Conservation (phyloP, 2,329 filamentous ascomycete species). For the Diplodia corticola region DNA sequence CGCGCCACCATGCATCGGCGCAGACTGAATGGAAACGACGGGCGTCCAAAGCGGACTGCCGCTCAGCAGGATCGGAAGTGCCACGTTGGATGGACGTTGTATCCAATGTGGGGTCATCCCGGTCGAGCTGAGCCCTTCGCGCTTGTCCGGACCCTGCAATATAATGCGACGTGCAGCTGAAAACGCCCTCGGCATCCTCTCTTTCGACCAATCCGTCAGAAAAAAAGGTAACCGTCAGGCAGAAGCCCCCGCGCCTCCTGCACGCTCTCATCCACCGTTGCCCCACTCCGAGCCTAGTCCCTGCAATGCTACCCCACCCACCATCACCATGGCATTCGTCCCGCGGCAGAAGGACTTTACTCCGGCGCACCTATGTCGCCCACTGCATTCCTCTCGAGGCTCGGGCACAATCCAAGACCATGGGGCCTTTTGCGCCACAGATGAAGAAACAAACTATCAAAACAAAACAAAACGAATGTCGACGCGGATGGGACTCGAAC, state of each 20-base stretch:
- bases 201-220: background rate
- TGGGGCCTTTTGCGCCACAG: too few relatives aligned
- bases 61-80: background rate
- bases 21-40: background rate
- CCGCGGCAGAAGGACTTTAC: background rate
- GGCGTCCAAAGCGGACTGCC: background rate
- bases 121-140: background rate
- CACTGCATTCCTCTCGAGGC: background rate
- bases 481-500: constrained; percentile 24
- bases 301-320: constrained; percentile 13
- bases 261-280: background rate
- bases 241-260: too few relatives aligned
- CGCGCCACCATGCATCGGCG: background rate
- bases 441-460: too few relatives aligned
- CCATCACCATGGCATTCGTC: background rate
- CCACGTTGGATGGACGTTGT: background rate
- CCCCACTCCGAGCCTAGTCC: background rate
- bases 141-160: background rate
- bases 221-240: background rate
- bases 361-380: background rate
- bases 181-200: background rate
- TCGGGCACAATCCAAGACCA: too few relatives aligned
- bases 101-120: constrained; percentile 10
- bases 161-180: background rate
- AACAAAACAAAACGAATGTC: background rate